Base-by-base conservation (phyloP, 2,329 filamentous ascomycete genomes). In the Neofusicoccum sp. region DNA sequence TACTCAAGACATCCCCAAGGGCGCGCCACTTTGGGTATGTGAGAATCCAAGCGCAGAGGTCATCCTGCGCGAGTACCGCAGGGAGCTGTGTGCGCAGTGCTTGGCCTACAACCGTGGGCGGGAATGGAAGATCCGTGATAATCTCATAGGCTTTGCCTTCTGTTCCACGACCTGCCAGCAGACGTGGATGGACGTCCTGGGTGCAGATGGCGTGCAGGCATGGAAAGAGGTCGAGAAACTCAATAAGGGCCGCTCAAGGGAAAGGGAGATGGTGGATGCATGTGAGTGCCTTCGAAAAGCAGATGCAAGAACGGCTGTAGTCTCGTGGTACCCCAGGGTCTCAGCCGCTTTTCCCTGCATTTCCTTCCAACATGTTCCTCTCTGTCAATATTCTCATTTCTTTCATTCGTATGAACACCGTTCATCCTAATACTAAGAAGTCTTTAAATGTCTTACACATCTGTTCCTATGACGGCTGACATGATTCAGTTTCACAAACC, bases 41-140 rank as follows among this genome's bases (percentile, higher is more conserved):
- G 67, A 71, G n/a, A 72, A 76, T 16, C 74, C 80, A 1, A 71
- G 75, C 3, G 70, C 78, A 1, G 74, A 73, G 34, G 77, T 82
- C 7, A 65, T 83, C 3, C 74, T 80, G 44, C 76, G 79, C 50
- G 74, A 80, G 54, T 82, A 82, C 67, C 73, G 78, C 7, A 78
- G 79, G 44, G 80, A 83, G 71, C 80, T 82, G 9, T 83, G 80
- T 69, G 79, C 76, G 0, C 71, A 77, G 31, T 83, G 80, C 68
- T 82, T 83, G 62, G 61, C 64, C 22, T 83, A 82, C 68, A 76
- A 81, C 34, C 71, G 76, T 28, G 80, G 80, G 1, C 72, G 78
- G 3, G 76, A 76, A 47, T 68, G 80, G 63, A 68, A 69, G 5
- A 69, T 80, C 4, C 74, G 77, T 14, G 76, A 80, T 41, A 65